Evolutionary conservation across 768 basidiomycete species (phyloP), one percentile per base, ranked within the genome.

Genomic region (Epithele typhae): DNA sequence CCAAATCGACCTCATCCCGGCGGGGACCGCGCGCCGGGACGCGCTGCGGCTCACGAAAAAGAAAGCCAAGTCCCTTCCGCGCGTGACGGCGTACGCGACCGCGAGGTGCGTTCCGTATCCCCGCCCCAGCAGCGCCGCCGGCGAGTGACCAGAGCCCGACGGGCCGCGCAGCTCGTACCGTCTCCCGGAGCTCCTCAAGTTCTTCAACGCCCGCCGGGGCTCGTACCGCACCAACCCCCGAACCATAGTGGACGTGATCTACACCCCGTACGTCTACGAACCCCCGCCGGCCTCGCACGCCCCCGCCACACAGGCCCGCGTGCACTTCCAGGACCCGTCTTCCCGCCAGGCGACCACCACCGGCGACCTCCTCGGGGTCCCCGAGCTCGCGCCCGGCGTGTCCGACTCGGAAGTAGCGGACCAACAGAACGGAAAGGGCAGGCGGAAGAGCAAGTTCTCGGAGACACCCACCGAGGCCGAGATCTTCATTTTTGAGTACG

Each of bases 1-100:
- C 55, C 92, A 95, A 69, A 82, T 97, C 48, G 87, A 89, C 4
- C 81, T 91, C 25, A 97, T 97, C 42, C 93, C 94, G 2, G 92
- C 91, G 37, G 94, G 94, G 3, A 92, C 93, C 18, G 94, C 94
- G 7, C 81, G 92, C 35, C 76, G 91, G 49, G 94, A 97, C 69
- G 94, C 94, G 3, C 67, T 92, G 51, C 83, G 75, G 48, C 66
- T 97, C 54, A 97, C 93, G 2, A 95, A 96, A 70, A 93, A 89
- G 70, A 95, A 94, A 63, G 92, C 92, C 2, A 94, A 93, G 62
- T 82, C 81, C 11, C 64, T 96, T 11, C 93, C 93, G 25, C 71
- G 94, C 57, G 94, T 94, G n/a, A 96, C 94, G 2, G 94, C 93
- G 4, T 96, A 95, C 66, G 92, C 93, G 36, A 96, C 92, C 14